Evolutionary conservation across 345 rosid species (phyloP), one percentile per base, ranked within the genome.

Genomic region (Brassica nigra): DNA sequence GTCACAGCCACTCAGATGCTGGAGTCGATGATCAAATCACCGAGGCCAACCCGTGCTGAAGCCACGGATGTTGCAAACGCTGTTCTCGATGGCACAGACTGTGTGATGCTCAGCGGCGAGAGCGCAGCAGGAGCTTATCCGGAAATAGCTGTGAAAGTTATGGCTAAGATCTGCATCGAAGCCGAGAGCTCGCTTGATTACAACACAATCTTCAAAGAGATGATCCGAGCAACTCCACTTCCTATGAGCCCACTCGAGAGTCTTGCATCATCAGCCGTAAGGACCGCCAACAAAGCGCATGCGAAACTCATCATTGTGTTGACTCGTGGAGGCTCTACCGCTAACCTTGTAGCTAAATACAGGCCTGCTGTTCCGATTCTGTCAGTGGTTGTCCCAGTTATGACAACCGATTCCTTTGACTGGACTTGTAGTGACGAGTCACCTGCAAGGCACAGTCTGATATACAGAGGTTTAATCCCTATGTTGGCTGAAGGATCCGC

Each of bases 171-270:
- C 77, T 91, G 98, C 76, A 80, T 90, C 0, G 97, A 93, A 80
- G 97, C 98, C 4, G 93, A 93, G 76, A 87, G 93, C 30, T 93
- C 98, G 7, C 95, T 93, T 6, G 98, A 93, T 82, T 93, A 93
- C 30, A 85, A 82, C 7, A 88, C 95, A 6, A 78, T 93, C 83
- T 91, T 93, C 55, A 93, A 93, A 75, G 98, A 90, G 79, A 91
- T 87, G 97, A 93, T 93, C 49, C 78, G 97, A 77, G 85, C 97
- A 36, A 87, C 92, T 74, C 98, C 98, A 0, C 90, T 92, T 70
- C 98, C 98, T 4, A 93, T 93, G 98, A 93, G 98, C 84, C 97
- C 98, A 1, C 78, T 93, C 70, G 98, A 93, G 89, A 89, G 93
- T 68, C 95, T 93, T 62, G 98, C 98, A 33, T 93, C 98, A 15